Percentiles rank a stretch among this genome's conserved stretches.
These are phyloP conservation scores for Trametes punicea DNA, from an alignment of 768 basidiomycete genomes.

Conservation along the genomic window DNA sequence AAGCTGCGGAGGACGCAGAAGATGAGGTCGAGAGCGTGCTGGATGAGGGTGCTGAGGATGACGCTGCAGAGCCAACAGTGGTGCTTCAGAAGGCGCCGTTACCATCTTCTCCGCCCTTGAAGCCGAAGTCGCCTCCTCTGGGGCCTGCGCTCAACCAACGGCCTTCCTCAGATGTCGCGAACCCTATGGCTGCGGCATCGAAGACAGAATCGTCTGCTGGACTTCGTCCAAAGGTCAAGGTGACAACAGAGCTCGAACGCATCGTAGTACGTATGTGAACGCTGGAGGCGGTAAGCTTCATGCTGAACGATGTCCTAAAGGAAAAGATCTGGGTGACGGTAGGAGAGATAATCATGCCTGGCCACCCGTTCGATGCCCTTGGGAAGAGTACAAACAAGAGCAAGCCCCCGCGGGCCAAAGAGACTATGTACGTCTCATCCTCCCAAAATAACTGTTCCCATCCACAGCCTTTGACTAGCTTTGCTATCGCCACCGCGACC, in stretches of 20 bases:
- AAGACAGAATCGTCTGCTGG: not conserved
- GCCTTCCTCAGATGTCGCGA: not conserved
- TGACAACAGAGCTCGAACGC: conserved; percentile 62
- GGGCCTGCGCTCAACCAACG: not conserved
- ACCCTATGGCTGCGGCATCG: not conserved
- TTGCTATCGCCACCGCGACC: not conserved
- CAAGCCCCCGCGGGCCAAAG: conserved; percentile 50
- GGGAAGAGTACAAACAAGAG: conserved; percentile 29
- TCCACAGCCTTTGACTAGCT: not conserved
- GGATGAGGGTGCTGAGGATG: conserved; percentile 1
- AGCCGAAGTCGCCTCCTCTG: not conserved
- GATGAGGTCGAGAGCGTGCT: conserved; percentile 11
- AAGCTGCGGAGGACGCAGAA: conserved; percentile 1
- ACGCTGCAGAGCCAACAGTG: not conserved
- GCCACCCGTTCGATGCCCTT: conserved; percentile 39
- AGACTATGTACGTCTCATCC: conserved; percentile 51
- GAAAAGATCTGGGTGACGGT: conserved; percentile 66
- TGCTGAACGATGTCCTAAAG: conserved; percentile 34
- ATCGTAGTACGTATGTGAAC: conserved; percentile 49
- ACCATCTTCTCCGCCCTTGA: not conserved
- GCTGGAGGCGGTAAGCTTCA: not conserved
- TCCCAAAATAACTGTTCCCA: not conserved
- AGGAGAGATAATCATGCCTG: conserved; percentile 62
- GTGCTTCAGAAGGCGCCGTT: not conserved
- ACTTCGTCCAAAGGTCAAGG: conserved; percentile 39